phyloP scores from a whole-genome alignment of 1,284 basidiomycete genomes.

The Cystobasidium slooffiae region DNA sequence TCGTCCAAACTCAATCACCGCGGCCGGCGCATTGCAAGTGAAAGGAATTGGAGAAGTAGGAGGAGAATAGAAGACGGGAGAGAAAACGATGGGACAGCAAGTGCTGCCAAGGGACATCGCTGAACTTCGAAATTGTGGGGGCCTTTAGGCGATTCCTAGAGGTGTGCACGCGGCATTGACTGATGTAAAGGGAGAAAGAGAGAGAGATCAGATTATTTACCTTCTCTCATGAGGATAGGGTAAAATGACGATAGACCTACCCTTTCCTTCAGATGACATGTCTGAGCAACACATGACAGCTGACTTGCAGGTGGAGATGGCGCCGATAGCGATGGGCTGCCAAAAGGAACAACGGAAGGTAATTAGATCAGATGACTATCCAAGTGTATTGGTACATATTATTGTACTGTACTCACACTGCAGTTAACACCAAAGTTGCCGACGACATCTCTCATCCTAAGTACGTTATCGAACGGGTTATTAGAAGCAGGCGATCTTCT shows the following conservation, averaged over 20 bases:
- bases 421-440: constrained; percentile 19
- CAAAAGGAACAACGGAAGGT: not conserved
- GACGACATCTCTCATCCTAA: not conserved
- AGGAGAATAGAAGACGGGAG: not conserved
- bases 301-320: constrained; percentile 20
- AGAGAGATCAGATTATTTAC: not conserved
- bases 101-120: not conserved
- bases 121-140: not conserved
- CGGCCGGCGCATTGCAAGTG: constrained; percentile 1
- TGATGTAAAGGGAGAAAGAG: not conserved
- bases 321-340: constrained; percentile 18
- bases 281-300: constrained; percentile 14
- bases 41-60: not conserved
- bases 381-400: not conserved
- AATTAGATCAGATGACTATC: not conserved
- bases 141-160: constrained; percentile 2
- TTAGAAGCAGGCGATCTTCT: not conserved
- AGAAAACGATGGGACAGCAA: not conserved
- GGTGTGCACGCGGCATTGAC: constrained; percentile 16
- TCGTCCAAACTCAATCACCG: not conserved
- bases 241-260: not conserved
- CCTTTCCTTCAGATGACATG: constrained; percentile 7
- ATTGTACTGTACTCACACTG: not conserved
- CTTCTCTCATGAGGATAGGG: not conserved
- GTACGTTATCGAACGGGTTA: not conserved